A percentile compares a stretch with the other conserved stretches of the same genome.
These are phyloP conservation scores for Cutaneotrichosporon daszewskae DNA, from an alignment of 1,284 basidiomycete species.

Conservation along the genomic window DNA sequence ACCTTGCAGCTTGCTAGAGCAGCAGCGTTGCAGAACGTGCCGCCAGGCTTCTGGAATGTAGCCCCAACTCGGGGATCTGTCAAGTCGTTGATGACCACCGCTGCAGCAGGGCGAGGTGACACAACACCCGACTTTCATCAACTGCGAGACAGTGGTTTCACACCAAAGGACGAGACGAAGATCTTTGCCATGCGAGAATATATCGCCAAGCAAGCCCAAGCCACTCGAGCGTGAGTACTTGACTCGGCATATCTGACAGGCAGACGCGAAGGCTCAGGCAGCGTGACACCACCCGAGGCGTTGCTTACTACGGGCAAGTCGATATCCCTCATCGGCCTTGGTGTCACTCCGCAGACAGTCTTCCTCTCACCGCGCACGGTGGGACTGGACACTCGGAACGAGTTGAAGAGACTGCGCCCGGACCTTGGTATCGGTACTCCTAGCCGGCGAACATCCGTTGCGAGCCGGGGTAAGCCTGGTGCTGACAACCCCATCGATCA, in stretches of 20 bases:
- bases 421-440: slow-evolving; percentile 20
- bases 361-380: slow-evolving; percentile 63
- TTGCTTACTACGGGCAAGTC: slow-evolving; percentile 31
- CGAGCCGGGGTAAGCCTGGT: slow-evolving; percentile 32
- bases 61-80: too few relatives aligned
- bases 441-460: slow-evolving; percentile 39
- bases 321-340: slow-evolving; percentile 65
- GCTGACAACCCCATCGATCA: slow-evolving; percentile 39
- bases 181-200: slow-evolving; percentile 72
- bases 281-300: slow-evolving; percentile 18
- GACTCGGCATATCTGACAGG: slow-evolving; percentile 8
- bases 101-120: background rate
- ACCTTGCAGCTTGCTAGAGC: slow-evolving; percentile 76
- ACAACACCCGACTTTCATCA: background rate
- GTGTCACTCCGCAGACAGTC: slow-evolving; percentile 90
- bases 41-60: slow-evolving; percentile 65
- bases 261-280: slow-evolving; percentile 28
- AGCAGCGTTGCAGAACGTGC: slow-evolving; percentile 36
- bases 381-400: slow-evolving; percentile 33
- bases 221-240: slow-evolving; percentile 54
- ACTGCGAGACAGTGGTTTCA: slow-evolving; percentile 51
- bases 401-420: slow-evolving; percentile 33
- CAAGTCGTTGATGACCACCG: slow-evolving; percentile 4
- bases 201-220: slow-evolving; percentile 72
- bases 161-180: slow-evolving; percentile 37